These are phyloP conservation scores for Citeromyces hawaiiensis DNA, from an alignment of 1,139 yeast genomes.

Conservation along the genomic window DNA sequence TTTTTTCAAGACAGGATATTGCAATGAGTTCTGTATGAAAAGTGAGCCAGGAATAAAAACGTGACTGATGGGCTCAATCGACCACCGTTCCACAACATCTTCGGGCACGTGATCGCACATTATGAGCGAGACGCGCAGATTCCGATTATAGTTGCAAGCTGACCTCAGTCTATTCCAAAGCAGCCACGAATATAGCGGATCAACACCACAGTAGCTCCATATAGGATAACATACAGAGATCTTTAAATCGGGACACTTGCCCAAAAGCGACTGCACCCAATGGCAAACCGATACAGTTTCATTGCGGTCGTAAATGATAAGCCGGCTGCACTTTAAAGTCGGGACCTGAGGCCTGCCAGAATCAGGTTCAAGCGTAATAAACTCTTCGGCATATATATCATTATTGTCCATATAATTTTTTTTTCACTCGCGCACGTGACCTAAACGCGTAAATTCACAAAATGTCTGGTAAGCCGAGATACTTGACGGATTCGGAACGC, in stretches of 20 bases:
- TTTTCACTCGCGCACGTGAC: neutral
- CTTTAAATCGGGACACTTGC: neutral
- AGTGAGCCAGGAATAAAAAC: slow-evolving; percentile 36
- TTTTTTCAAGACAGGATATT: slow-evolving; percentile 48
- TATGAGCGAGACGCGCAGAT: slow-evolving; percentile 43
- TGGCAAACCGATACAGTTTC: neutral
- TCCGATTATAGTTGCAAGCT: slow-evolving; percentile 33
- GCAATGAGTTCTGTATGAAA: slow-evolving; percentile 41
- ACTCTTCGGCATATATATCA: neutral
- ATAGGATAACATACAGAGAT: neutral
- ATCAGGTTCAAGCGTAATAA: slow-evolving; percentile 8
- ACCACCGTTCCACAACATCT: slow-evolving; percentile 41
- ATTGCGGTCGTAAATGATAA: neutral
- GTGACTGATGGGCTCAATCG: slow-evolving; percentile 49
- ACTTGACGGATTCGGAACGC: slow-evolving; percentile 71
- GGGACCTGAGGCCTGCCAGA: slow-evolving; percentile 8
- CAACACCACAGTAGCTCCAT: slow-evolving; percentile 25
- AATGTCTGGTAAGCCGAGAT: slow-evolving; percentile 43
- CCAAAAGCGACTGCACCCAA: neutral
- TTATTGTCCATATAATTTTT: too few species aligned
- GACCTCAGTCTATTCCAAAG: slow-evolving; percentile 53
- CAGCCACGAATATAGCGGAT: slow-evolving; percentile 52
- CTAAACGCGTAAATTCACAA: too few species aligned
- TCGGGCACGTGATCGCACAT: slow-evolving; percentile 37
- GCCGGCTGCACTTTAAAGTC: neutral